Evolutionary conservation across 1,139 yeast genomes (phyloP).

Genomic region (Yamadazyma mexicana): DNA sequence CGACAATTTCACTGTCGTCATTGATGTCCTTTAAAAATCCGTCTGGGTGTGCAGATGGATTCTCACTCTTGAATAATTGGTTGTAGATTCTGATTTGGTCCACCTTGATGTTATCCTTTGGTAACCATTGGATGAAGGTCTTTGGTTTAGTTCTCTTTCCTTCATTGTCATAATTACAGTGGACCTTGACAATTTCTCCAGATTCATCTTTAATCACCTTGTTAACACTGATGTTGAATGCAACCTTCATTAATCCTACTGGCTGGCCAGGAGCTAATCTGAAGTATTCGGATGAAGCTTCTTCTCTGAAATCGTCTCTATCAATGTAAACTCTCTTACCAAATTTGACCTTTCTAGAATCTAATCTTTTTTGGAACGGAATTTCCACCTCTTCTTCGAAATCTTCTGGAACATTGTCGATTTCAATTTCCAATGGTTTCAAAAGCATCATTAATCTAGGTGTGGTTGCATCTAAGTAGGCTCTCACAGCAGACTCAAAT

Average conservation of each 20-base stretch:
- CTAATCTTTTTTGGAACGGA: conserved; percentile 80
- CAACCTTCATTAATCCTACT: conserved; percentile 94
- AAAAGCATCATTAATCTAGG: conserved; percentile 94
- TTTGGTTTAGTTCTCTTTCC: conserved; percentile 72
- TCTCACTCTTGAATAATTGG: conserved; percentile 86
- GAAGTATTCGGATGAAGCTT: conserved; percentile 60
- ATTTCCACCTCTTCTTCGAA: conserved; percentile 68
- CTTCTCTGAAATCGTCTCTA: conserved; percentile 80
- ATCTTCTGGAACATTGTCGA: conserved; percentile 81
- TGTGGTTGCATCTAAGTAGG: conserved; percentile 83
- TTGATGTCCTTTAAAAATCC: conserved; percentile 87
- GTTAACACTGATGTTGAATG: conserved; percentile 75
- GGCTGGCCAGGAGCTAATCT: conserved; percentile 92
- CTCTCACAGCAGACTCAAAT: conserved; percentile 87
- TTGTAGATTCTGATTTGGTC: conserved; percentile 85
- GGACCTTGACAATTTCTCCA: conserved; percentile 69
- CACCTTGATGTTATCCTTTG: conserved; percentile 57
- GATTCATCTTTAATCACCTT: conserved; percentile 60
- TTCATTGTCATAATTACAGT: conserved; percentile 72
- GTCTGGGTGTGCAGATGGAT: conserved; percentile 84
- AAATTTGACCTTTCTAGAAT: conserved; percentile 76
- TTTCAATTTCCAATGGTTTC: conserved; percentile 79
- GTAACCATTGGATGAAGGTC: conserved; percentile 97
- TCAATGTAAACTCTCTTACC: conserved; percentile 80
- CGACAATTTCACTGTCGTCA: conserved; percentile 70